Percentiles rank a stretch among this genome's conserved stretches.
Evolutionary conservation across 192 early-diverging fungal genomes (phyloP).

Genomic region (Rhizophlyctis rosea): DNA sequence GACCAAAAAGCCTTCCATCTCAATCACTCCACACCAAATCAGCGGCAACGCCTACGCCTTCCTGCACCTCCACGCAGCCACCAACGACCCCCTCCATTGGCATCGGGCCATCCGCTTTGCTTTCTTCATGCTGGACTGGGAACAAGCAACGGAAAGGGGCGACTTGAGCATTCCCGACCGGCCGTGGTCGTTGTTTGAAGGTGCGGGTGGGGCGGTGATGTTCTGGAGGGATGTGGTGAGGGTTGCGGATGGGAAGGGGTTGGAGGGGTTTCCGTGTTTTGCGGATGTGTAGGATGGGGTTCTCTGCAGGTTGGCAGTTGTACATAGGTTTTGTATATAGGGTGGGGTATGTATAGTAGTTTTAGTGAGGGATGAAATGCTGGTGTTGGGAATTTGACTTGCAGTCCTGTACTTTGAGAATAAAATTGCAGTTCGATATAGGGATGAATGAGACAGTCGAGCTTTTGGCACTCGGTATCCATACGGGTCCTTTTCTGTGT

Average conservation of each 20-base stretch:
- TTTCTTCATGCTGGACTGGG: background rate
- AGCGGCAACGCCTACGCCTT: constrained; percentile 2
- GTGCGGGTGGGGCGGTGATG: constrained; percentile 4
- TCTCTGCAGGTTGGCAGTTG: too few species aligned
- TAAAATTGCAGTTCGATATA: too few species aligned
- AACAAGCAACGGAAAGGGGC: background rate
- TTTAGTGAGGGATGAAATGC: too few species aligned
- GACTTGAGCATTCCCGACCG: background rate
- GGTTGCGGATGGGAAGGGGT: background rate
- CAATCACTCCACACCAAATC: background rate
- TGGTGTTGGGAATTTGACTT: too few species aligned
- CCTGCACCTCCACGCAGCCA: constrained; percentile 1
- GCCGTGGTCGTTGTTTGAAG: constrained; percentile 9
- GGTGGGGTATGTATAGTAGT: too few species aligned
- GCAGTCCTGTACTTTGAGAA: too few species aligned
- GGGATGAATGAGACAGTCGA: too few species aligned
- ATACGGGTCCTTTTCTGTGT: too few species aligned
- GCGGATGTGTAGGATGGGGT: too few species aligned
- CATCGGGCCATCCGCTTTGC: constrained; percentile 1
- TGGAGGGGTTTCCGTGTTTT: background rate
- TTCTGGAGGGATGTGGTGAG: constrained; percentile 5
- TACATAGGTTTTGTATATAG: too few species aligned
- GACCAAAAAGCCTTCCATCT: too few species aligned
- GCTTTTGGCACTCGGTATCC: too few species aligned
- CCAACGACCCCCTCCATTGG: background rate